These are phyloP conservation scores for Bombardia bombarda DNA, from an alignment of 495 filamentous ascomycete species.

Conservation along the genomic window DNA sequence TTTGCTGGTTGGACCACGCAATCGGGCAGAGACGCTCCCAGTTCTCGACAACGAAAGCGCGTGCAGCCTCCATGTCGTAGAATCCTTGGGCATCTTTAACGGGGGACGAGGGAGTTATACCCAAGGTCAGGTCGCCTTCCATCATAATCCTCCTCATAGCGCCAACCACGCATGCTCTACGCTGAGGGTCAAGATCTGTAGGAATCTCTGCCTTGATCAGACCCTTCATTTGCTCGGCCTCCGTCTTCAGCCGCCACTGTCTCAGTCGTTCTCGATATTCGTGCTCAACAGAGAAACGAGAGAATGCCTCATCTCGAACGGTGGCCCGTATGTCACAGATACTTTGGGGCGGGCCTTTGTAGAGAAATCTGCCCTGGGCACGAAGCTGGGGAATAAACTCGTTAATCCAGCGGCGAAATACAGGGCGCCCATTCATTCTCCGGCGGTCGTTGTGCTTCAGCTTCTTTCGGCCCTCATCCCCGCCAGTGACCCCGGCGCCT, in stretches of 20 bases:
- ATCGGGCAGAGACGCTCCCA: constrained; percentile 24
- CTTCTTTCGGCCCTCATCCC: constrained; percentile 25
- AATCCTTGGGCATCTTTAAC: constrained; percentile 25
- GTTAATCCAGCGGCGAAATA: constrained; percentile 45
- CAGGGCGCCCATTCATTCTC: constrained; percentile 34
- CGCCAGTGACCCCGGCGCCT: constrained; percentile 10
- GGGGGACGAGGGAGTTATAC: constrained; percentile 8
- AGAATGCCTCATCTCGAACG: constrained; percentile 28
- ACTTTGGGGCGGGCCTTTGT: constrained; percentile 1
- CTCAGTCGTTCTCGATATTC: constrained; percentile 17
- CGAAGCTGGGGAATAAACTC: constrained; percentile 43
- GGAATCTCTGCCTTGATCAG: constrained; percentile 30
- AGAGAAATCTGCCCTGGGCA: constrained; percentile 19
- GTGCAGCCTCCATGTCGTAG: constrained; percentile 26
- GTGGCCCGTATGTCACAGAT: constrained; percentile 13
- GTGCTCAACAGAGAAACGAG: constrained; percentile 19
- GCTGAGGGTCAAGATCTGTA: constrained; percentile 2
- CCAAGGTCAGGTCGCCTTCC: constrained; percentile 24
- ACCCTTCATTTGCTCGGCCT: constrained; percentile 18
- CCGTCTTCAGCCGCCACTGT: constrained; percentile 21
- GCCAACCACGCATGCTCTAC: constrained; percentile 14
- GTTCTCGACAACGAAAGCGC: constrained; percentile 26
- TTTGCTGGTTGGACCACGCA: constrained; percentile 20
- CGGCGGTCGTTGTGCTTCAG: constrained; percentile 46
- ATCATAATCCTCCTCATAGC: constrained; percentile 33